Percentiles rank a stretch among this genome's conserved stretches.
Conservation (phyloP, 371 early-diverging fungal species). For the Mortierella sp. region DNA sequence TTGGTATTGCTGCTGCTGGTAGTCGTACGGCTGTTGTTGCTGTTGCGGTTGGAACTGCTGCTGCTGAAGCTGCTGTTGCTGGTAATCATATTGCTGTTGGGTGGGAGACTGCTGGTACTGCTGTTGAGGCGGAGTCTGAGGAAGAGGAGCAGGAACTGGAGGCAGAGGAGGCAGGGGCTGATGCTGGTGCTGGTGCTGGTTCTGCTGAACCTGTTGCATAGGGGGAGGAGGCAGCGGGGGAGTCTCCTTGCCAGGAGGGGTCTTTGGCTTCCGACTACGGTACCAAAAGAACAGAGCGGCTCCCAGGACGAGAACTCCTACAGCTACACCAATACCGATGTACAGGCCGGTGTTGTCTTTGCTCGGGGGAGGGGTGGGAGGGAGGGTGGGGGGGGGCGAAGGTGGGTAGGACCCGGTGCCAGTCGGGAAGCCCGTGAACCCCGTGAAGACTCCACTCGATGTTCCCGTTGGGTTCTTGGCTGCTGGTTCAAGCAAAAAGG, state of each 20-base stretch:
- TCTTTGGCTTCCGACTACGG: conserved; percentile 22
- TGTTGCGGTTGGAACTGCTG: conserved; percentile 34
- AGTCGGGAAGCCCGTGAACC: not conserved
- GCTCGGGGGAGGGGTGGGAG: not conserved
- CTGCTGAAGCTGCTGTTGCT: conserved; percentile 28
- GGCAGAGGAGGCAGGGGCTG: conserved; percentile 9
- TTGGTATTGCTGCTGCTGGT: conserved; percentile 6
- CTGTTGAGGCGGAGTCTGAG: conserved; percentile 9
- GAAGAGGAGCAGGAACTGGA: conserved; percentile 3
- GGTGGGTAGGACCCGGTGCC: not conserved
- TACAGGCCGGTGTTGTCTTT: conserved; percentile 36
- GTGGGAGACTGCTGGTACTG: conserved; percentile 16
- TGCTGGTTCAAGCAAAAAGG: too few species aligned
- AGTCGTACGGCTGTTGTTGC: conserved; percentile 21
- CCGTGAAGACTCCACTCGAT: too few species aligned
- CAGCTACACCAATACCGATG: conserved; percentile 43
- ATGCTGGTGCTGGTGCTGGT: conserved; percentile 20
- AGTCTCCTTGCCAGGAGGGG: not conserved
- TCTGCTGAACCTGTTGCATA: conserved; percentile 9
- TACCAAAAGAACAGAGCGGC: conserved; percentile 29
- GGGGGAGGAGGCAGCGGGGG: conserved; percentile 8
- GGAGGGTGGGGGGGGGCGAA: not conserved
- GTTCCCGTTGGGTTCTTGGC: too few species aligned
- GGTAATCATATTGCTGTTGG: conserved; percentile 32
- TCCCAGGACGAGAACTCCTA: conserved; percentile 26